These are phyloP conservation scores for Neurospora pannonica DNA, from an alignment of 495 filamentous ascomycete species.

Conservation along the genomic window DNA sequence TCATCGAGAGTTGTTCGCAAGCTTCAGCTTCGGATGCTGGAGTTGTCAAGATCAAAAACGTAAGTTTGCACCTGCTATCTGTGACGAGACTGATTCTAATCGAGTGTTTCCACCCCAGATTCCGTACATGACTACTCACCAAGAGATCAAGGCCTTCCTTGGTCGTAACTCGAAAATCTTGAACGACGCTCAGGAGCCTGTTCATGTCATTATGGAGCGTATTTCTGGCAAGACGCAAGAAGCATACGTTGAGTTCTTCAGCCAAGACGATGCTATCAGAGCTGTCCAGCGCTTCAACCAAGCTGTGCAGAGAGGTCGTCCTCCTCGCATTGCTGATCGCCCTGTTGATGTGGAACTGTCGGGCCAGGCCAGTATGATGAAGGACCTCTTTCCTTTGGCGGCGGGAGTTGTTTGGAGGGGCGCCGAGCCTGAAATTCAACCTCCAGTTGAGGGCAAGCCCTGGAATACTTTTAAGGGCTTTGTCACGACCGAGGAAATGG, in stretches of 20 bases:
- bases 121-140: constrained; percentile 56
- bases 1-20: constrained; percentile 25
- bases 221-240: constrained; percentile 69
- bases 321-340: constrained; percentile 53
- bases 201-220: constrained; percentile 82
- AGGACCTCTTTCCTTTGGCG: constrained; percentile 58
- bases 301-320: constrained; percentile 25
- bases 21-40: constrained; percentile 8
- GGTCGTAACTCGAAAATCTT: constrained; percentile 56
- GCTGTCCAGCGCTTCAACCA: constrained; percentile 39
- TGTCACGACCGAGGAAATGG: constrained; percentile 61
- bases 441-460: constrained; percentile 27
- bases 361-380: constrained; percentile 52
- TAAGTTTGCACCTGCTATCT: constrained; percentile 13
- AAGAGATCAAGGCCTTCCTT: constrained; percentile 58
- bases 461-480: constrained; percentile 67
- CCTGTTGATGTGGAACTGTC: constrained; percentile 53
- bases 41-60: constrained; percentile 28
- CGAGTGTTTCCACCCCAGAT: constrained; percentile 37
- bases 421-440: constrained; percentile 34
- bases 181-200: constrained; percentile 45
- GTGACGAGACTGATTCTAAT: not conserved
- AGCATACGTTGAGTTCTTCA: constrained; percentile 60
- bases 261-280: constrained; percentile 41
- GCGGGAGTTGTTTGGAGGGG: constrained; percentile 53